Percentiles rank a stretch among this genome's conserved stretches.
These are phyloP conservation scores for Boletus semigastroideus DNA, from an alignment of 1,284 basidiomycete genomes.

Conservation along the genomic window DNA sequence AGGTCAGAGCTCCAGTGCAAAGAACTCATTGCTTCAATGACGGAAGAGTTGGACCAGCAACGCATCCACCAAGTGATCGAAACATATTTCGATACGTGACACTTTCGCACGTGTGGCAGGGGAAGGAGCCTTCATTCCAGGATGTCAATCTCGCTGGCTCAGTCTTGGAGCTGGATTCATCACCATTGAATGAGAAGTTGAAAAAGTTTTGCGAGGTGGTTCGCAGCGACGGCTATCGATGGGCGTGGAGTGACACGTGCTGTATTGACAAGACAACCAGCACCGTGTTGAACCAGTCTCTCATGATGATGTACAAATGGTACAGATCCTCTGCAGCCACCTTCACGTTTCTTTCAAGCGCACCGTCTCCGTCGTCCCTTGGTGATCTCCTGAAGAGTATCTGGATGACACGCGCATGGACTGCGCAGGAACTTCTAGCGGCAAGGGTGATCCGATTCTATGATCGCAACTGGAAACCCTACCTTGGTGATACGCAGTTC, in stretches of 20 bases:
- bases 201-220: not conserved
- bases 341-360: not conserved
- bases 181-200: not conserved
- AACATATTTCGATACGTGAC: not conserved
- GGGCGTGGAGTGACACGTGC: not conserved
- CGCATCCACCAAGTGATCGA: not conserved
- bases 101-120: slow-evolving; percentile 1
- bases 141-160: not conserved
- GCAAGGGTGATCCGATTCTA: slow-evolving; percentile 12
- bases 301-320: slow-evolving; percentile 5
- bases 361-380: not conserved
- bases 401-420: slow-evolving; percentile 21
- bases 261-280: slow-evolving; percentile 6
- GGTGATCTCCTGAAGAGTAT: not conserved
- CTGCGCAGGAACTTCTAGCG: slow-evolving; percentile 18
- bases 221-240: not conserved
- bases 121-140: not conserved
- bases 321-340: slow-evolving; percentile 2
- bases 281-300: not conserved
- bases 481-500: slow-evolving; percentile 5
- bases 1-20: not conserved
- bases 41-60: not conserved
- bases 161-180: not conserved
- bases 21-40: not conserved
- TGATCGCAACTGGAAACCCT: slow-evolving; percentile 12